phyloP scores from a whole-genome alignment of 2,329 filamentous ascomycete genomes.

The Hypoxylon sp. region DNA sequence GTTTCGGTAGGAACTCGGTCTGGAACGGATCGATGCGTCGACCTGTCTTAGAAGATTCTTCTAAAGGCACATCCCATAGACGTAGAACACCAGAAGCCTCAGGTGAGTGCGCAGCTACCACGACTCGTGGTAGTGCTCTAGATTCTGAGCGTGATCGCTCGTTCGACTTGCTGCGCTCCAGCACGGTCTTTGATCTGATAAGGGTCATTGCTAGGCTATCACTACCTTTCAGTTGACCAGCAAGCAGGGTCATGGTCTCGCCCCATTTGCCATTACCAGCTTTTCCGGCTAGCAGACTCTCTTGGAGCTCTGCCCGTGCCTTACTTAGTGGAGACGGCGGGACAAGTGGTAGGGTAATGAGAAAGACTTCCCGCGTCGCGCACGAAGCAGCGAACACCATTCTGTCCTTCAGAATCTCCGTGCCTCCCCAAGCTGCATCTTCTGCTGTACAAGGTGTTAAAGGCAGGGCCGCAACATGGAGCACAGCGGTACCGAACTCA shows the following conservation, averaged over 20 bases:
- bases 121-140: conserved; percentile 56
- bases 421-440: conserved; percentile 63
- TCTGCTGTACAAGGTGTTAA: conserved; percentile 63
- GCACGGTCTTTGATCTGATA: conserved; percentile 56
- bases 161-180: conserved; percentile 54
- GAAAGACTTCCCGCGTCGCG: conserved; percentile 67
- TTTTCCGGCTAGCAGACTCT: conserved; percentile 64
- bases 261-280: conserved; percentile 74
- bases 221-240: conserved; percentile 66
- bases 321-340: conserved; percentile 73
- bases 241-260: conserved; percentile 67
- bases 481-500: conserved; percentile 67
- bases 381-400: conserved; percentile 74
- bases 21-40: conserved; percentile 66
- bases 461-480: conserved; percentile 69
- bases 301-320: conserved; percentile 65
- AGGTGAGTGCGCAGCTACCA: conserved; percentile 71
- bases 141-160: conserved; percentile 55
- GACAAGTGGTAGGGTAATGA: conserved; percentile 71
- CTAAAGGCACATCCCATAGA: conserved; percentile 70
- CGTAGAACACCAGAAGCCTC: conserved; percentile 71
- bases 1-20: conserved; percentile 68
- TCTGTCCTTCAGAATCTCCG: conserved; percentile 65
- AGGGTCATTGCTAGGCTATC: conserved; percentile 69
- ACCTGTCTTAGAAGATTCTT: conserved; percentile 55